Evolutionary conservation across 2,329 filamentous ascomycete genomes (phyloP), one percentile per base, ranked within the genome.

Genomic region (Pestalotiopsis sp.): DNA sequence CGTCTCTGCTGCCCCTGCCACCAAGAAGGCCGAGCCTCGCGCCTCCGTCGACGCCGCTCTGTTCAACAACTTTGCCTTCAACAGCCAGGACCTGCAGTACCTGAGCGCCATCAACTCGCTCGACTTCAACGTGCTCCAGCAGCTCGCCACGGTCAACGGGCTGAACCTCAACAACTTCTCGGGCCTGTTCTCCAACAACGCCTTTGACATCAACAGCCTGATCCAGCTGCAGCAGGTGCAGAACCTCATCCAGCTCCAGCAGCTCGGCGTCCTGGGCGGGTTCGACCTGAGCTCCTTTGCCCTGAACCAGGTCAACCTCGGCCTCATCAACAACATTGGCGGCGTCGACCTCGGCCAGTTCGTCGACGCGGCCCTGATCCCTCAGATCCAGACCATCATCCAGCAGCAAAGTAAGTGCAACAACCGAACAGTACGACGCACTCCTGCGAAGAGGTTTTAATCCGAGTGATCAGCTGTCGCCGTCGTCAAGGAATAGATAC

Each of bases 181-280:
- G 71, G 73, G 77, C 69, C 71, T 82, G 57, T 82, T 83, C 73
- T 74, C 83, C 70, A 80, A 82, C 79, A 83, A 86, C 76, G 80
- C 82, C 68, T 81, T 85, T 72, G 78, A 79, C 70, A 73, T 86
- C 79, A 85, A 86, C 80, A 72, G 78, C 20, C 77, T 87, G 70
- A 79, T 86, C 59, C 77, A 79, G 72, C 78, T 83, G 66, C 76
- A 78, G 72, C 76, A 78, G 73, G 69, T 78, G 49, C 74, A 74
- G 67, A 70, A 76, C 27, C 72, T 78, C 66, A 70, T 73, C 4
- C 74, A 78, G 71, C 80, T 87, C 68, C 73, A 78, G 69, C 73
- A 78, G 72, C 79, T 84, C 70, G 80, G 80, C 69, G 69, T 79
- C 72, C 77, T 82, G 78, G 81, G 83, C 79, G 82, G 82, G 78